These are phyloP conservation scores for Silene conica DNA, from an alignment of 148 eudicot genomes.

Conservation along the genomic window DNA sequence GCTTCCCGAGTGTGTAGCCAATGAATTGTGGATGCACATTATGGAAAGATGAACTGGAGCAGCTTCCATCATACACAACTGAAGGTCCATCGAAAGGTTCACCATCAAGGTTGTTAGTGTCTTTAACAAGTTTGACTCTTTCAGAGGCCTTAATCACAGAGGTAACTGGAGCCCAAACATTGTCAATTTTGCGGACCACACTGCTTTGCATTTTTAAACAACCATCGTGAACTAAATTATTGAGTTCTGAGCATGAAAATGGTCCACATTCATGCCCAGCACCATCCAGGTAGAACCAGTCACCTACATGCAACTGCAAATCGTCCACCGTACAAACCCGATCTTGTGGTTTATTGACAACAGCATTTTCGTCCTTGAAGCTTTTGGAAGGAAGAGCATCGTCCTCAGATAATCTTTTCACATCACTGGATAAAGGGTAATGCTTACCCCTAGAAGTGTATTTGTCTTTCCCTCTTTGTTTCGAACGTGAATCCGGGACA, in stretches of 20 bases:
- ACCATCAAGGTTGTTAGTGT: conserved; percentile 27
- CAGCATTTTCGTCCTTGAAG: conserved; percentile 37
- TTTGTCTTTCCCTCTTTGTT: conserved; percentile 64
- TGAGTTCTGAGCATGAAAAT: conserved; percentile 52
- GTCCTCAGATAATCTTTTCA: conserved; percentile 55
- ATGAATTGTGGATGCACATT: conserved; percentile 81
- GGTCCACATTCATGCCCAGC: conserved; percentile 94
- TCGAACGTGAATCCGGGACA: conserved; percentile 63
- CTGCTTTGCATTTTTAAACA: conserved; percentile 58
- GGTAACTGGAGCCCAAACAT: conserved; percentile 79
- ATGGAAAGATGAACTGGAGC: conserved; percentile 46
- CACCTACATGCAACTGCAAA: conserved; percentile 74
- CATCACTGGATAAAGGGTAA: conserved; percentile 44
- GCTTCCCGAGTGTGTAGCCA: conserved; percentile 90
- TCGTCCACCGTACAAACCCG: conserved; percentile 61
- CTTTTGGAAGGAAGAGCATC: conserved; percentile 38
- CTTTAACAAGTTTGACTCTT: conserved; percentile 30
- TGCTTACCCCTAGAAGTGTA: conserved; percentile 52
- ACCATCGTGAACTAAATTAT: conserved; percentile 60
- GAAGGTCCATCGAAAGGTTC: conserved; percentile 32
- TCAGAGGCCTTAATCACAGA: conserved; percentile 33
- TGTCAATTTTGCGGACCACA: conserved; percentile 76
- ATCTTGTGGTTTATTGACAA: conserved; percentile 55
- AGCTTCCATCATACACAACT: conserved; percentile 25
- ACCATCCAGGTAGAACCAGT: conserved; percentile 94